phyloP scores from a whole-genome alignment of 305 asterid genomes.

The Plantago coronopus region DNA sequence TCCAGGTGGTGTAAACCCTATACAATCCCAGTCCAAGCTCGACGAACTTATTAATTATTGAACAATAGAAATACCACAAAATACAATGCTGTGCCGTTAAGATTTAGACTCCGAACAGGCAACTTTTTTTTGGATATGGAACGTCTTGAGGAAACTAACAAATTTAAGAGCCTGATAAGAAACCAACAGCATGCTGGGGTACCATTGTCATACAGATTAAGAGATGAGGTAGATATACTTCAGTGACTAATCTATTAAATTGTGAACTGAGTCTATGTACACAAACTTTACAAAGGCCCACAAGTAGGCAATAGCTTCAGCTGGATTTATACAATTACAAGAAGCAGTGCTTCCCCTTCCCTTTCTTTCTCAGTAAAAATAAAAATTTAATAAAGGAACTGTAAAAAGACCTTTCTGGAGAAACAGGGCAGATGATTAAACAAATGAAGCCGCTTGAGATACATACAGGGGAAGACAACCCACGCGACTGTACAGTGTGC shows the following conservation, averaged over 20 bases:
- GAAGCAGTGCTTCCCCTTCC: conserved; percentile 45
- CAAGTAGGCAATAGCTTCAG: conserved; percentile 34
- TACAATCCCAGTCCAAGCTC: not conserved
- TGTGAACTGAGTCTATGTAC: conserved; percentile 45
- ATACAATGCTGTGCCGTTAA: no score
- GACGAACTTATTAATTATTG: no score
- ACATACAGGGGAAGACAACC: conserved; percentile 40
- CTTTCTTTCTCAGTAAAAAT: conserved; percentile 27
- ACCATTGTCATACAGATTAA: not conserved
- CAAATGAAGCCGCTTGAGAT: conserved; percentile 35
- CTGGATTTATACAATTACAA: conserved; percentile 58
- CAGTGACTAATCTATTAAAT: conserved; percentile 27
- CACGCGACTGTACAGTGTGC: conserved; percentile 40
- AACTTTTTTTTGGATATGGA: no score
- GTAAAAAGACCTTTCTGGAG: conserved; percentile 7
- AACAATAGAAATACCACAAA: not conserved
- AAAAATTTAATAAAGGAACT: conserved; percentile 19
- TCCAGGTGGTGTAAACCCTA: no score
- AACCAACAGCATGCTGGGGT: not conserved
- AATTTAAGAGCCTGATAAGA: not conserved
- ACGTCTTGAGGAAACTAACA: not conserved
- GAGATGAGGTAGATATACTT: not conserved
- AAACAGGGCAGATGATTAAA: conserved; percentile 21
- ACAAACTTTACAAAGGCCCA: conserved; percentile 57
- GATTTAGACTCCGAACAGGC: no score